Base-by-base conservation (phyloP, 2,329 filamentous ascomycete genomes). In the Salinomyces thailandicus region DNA sequence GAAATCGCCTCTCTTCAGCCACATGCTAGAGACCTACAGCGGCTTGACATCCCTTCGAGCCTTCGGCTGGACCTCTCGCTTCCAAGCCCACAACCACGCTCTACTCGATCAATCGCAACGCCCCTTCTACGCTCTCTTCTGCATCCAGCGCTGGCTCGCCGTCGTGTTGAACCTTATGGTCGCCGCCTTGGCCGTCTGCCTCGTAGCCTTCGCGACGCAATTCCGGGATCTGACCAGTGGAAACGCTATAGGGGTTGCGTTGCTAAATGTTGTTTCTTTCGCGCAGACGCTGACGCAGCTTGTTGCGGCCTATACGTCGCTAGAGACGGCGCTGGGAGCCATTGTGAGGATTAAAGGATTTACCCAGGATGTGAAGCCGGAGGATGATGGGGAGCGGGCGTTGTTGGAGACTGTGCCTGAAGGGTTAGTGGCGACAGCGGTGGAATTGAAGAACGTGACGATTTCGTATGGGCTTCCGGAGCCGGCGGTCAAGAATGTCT, bases 41-140 rank as follows among this genome's bases (percentile, higher is more conserved):
- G 71, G 71, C 0, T 44, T 73, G 0, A 44, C 60, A 1, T 73
- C 67, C 0, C 66, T 75, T 22, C 66, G 70, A 6, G 64, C 71
- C 0, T 73, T 71, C 33, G 61, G 61, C 2, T 73, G 69, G 68
- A 51, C 58, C 8, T 45, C 46, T 1, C 49, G 54, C 2, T 58
- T 0, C 39, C 44, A 0, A 41, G 60, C 12, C 9, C 31, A 16
- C 16, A 18, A 8, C 2, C 11, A n/a, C 12, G 2, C 9, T 7
- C 17, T 33, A 2, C 55, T 69, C 11, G 60, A 69, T 38, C 45
- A 42, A 9, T 60, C 60, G 3, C 66, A 69, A 39, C 50, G 51
- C 4, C 64, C 67, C 0, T 65, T 60, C 44, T 69, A 68, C 39
- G 55, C 67, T 4, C 52, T 69, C 11, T 57, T 59, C 19, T 59